Evolutionary conservation across 2,329 filamentous ascomycete genomes (phyloP), one percentile per base, ranked within the genome.

Genomic region (Stylonectria norvegica): DNA sequence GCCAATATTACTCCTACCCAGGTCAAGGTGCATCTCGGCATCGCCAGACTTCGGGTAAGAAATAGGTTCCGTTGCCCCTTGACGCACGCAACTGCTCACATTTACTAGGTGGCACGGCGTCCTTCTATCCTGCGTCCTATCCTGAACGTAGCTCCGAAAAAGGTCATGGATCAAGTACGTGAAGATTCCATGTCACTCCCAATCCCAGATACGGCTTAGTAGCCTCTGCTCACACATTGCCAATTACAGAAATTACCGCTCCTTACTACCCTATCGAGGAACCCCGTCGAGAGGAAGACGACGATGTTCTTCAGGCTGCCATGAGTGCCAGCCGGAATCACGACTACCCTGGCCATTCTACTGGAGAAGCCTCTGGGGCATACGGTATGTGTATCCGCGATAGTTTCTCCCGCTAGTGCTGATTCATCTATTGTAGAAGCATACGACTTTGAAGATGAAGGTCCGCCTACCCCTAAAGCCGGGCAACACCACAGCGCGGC

Each of bases 361-460:
- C 35, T 5, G 45, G 45, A 14, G 50, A 51, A 20, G 38, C 50
- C 11, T 56, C 51, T 5, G 17, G 38, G 8, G 45, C 53, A 15
- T 56, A 56, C 29, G 45, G 55, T 58, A 35, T 32, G 49, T 16
- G 2, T 16, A 29, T 14, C 19, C 8, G 4, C 20, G 18, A 18
- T 14, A 12, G 11, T 30, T 8, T 9, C 9, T 28, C n/a, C 31
- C 6, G 28, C 33, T 10, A 40, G n/a, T 30, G 15, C 17, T 28
- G 9, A 18, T 18, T 20, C 10, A 14, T 8, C 5, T 12, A 34
- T 20, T 18, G 10, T 25, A 42, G 17, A 28, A 27, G 20, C 17
- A 23, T 47, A 52, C 10, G 52, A 56, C 5, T 54, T 59, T 3
- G 59, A 62, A 9, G 54, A 60, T 14, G 52, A 59, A 19, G 50